A percentile compares a stretch with the other conserved stretches of the same genome.
These are phyloP conservation scores for Diphasiastrum complanatum DNA, from an alignment of 83 land plant species.

Conservation along the genomic window DNA sequence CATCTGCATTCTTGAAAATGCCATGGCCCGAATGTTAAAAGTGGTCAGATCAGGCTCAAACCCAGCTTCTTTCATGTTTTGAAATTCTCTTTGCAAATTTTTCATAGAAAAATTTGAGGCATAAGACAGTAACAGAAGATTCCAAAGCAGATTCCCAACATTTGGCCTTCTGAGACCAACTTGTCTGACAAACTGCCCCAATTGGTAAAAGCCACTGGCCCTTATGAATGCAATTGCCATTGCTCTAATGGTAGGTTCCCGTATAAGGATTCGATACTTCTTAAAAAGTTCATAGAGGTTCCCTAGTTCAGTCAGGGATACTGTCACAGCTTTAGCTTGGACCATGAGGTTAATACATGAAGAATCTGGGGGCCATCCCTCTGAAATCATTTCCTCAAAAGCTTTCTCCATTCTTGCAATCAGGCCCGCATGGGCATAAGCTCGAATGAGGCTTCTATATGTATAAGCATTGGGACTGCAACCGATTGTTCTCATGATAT, in stretches of 20 bases:
- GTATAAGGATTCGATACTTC: constrained; percentile 44
- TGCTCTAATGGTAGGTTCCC: constrained; percentile 52
- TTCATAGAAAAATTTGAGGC: constrained; percentile 89
- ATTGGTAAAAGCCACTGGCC: constrained; percentile 40
- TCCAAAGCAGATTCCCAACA: constrained; percentile 72
- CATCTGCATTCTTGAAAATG: constrained; percentile 71
- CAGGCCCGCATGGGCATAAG: constrained; percentile 57
- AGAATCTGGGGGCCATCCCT: constrained; percentile 48
- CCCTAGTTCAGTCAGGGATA: constrained; percentile 60
- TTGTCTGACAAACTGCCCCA: constrained; percentile 56
- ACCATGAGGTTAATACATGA: constrained; percentile 47
- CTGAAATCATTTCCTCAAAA: constrained; percentile 49
- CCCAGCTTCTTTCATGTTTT: constrained; percentile 59
- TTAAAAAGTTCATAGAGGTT: constrained; percentile 42
- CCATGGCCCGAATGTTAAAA: constrained; percentile 66
- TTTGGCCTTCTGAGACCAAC: constrained; percentile 58
- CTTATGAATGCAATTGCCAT: constrained; percentile 56
- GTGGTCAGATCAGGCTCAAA: constrained; percentile 70
- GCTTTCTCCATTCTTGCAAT: constrained; percentile 53
- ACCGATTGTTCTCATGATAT: constrained; percentile 36
- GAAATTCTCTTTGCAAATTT: constrained; percentile 55
- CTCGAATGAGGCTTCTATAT: constrained; percentile 41
- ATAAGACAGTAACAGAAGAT: constrained; percentile 62
- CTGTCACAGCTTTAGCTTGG: constrained; percentile 51
- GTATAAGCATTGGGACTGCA: constrained; percentile 21